phyloP scores from a whole-genome alignment of 2,329 filamentous ascomycete species.

The Dothideomycetes sp. region DNA sequence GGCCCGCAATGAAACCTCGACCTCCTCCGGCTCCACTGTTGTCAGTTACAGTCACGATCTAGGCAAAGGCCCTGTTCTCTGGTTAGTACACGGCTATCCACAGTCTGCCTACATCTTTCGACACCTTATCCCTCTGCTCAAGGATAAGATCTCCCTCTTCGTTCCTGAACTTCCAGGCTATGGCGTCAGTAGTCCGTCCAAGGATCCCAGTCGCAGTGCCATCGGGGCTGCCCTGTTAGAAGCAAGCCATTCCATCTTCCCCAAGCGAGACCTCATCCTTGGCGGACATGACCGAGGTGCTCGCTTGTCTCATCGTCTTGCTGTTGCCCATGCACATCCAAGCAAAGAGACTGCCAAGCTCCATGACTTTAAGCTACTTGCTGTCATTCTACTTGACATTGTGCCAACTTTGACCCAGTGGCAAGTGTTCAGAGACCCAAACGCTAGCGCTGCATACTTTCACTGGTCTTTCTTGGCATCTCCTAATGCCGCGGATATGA shows the following conservation, averaged over 20 bases:
- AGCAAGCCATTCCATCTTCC: conserved; percentile 24
- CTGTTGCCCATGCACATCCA: conserved; percentile 27
- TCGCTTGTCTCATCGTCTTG: conserved; percentile 37
- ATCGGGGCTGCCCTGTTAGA: conserved; percentile 33
- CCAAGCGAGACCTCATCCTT: conserved; percentile 29
- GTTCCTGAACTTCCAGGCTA: conserved; percentile 38
- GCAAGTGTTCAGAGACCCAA: conserved; percentile 27
- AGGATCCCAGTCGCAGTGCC: conserved; percentile 20
- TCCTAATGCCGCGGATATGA: conserved; percentile 31
- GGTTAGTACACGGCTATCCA: conserved; percentile 36
- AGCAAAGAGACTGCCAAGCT: conserved; percentile 5
- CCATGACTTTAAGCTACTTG: conserved; percentile 24
- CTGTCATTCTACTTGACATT: conserved; percentile 37
- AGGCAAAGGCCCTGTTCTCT: conserved; percentile 25
- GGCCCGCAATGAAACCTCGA: conserved; percentile 16
- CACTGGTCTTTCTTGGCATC: conserved; percentile 44
- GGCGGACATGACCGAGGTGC: conserved; percentile 41
- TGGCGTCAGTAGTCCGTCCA: conserved; percentile 28
- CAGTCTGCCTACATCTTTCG: conserved; percentile 25
- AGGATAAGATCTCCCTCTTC: conserved; percentile 31
- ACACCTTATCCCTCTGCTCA: conserved; percentile 28
- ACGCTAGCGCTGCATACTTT: conserved; percentile 28
- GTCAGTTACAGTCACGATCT: conserved; percentile 22
- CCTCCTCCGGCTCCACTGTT: conserved; percentile 19
- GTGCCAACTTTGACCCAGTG: conserved; percentile 38